Percentiles rank a stretch among this genome's conserved stretches.
These are phyloP conservation scores for Sphaerosporella brunnea DNA, from an alignment of 495 filamentous ascomycete genomes.

Conservation along the genomic window DNA sequence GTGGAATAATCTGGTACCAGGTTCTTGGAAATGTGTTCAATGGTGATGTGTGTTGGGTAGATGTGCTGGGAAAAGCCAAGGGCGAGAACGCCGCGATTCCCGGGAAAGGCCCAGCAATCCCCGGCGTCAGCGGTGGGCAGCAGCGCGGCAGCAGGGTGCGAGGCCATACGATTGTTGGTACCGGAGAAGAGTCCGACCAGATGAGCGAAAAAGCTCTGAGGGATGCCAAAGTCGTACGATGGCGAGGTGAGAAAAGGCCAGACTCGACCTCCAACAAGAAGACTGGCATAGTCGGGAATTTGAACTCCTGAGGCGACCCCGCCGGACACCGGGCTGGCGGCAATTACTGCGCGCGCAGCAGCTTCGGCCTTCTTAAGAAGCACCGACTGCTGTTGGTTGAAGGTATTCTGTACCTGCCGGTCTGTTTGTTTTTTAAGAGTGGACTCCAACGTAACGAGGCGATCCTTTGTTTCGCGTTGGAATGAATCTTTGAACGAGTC, in stretches of 20 bases:
- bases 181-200: conserved; percentile 6
- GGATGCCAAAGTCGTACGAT: conserved; percentile 8
- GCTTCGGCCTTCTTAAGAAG: too few relatives aligned
- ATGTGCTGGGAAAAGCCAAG: conserved; percentile 33
- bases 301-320: neutral
- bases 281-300: conserved; percentile 20
- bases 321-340: neutral
- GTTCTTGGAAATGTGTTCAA: conserved; percentile 43
- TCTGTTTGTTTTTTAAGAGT: neutral
- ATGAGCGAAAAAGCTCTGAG: neutral
- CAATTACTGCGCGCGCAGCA: neutral
- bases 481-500: too few relatives aligned
- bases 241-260: conserved; percentile 19
- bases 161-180: conserved; percentile 22
- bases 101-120: conserved; percentile 47
- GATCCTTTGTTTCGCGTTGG: too few relatives aligned
- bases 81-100: conserved; percentile 25
- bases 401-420: neutral
- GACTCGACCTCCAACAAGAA: conserved; percentile 15
- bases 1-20: conserved; percentile 37
- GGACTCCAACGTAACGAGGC: too few relatives aligned
- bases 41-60: conserved; percentile 37
- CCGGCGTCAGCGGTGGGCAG: conserved; percentile 41
- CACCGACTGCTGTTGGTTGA: neutral
- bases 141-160: conserved; percentile 32